Percentiles rank a stretch among this genome's conserved stretches.
These are phyloP conservation scores for Keithomyces neogunnii DNA, from an alignment of 2,329 filamentous ascomycete species.

Conservation along the genomic window DNA sequence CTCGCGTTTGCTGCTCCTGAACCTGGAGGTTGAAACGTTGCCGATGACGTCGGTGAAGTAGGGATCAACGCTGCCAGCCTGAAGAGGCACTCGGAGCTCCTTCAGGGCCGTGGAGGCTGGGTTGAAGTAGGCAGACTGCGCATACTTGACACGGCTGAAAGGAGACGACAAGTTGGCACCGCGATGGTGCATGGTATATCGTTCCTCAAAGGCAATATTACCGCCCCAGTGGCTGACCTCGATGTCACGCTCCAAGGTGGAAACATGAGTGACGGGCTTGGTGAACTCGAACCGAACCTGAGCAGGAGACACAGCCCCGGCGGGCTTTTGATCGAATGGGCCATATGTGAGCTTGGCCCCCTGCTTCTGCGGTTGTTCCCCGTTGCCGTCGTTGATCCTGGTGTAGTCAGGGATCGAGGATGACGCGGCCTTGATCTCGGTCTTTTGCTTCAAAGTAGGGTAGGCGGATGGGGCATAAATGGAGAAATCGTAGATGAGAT, in stretches of 20 bases:
- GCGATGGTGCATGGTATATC: constrained; percentile 79
- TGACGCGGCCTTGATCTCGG: constrained; percentile 82
- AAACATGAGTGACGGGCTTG: constrained; percentile 76
- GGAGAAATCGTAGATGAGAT: constrained; percentile 76
- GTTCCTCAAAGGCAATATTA: constrained; percentile 90
- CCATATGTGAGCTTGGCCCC: constrained; percentile 85
- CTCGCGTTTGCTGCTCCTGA: constrained; percentile 68
- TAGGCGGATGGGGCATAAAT: constrained; percentile 81
- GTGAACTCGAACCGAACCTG: constrained; percentile 91
- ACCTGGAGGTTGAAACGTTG: constrained; percentile 90
- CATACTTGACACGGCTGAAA: constrained; percentile 72
- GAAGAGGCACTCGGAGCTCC: constrained; percentile 72
- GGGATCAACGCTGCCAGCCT: constrained; percentile 69
- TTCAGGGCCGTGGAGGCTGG: constrained; percentile 71
- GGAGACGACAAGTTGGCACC: constrained; percentile 68
- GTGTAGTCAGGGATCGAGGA: constrained; percentile 79
- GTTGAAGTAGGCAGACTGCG: constrained; percentile 64
- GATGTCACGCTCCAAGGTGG: constrained; percentile 76
- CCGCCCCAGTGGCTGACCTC: constrained; percentile 98
- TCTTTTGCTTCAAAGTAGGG: constrained; percentile 86
- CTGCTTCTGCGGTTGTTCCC: constrained; percentile 67
- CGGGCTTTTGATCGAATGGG: constrained; percentile 74
- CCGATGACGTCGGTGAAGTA: constrained; percentile 97
- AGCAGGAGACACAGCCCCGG: constrained; percentile 64
- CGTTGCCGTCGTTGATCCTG: constrained; percentile 53